Base-by-base conservation (phyloP, 2,329 filamentous ascomycete genomes). In the Endocalyx cinctus region DNA sequence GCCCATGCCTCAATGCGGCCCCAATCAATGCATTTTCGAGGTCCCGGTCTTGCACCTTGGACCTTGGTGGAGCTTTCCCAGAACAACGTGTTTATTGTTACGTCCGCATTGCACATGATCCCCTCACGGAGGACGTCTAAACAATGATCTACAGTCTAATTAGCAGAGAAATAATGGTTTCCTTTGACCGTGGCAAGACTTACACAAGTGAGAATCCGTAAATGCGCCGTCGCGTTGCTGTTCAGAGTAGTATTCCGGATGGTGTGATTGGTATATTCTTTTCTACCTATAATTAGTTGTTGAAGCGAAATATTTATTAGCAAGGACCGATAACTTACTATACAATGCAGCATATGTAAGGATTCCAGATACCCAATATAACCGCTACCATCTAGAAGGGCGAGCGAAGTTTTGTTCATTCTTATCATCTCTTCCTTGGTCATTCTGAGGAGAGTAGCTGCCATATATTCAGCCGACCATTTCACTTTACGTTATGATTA, bases 291-390 rank as follows among this genome's bases (percentile, higher is more conserved):
- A n/a, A n/a, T n/a, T n/a, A n/a, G n/a, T n/a, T n/a, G n/a, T n/a
- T n/a, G n/a, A n/a, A n/a, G 18, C 12, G 13, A 12, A 14, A 32
- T 6, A 23, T 13, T 8, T 6, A 7, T 5, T 25, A 22, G 18
- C 12, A 29, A n/a, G 19, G 12, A n/a, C n/a, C n/a, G 27, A 12
- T 31, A 4, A 31, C 25, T 7, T 36, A 31, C 34, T 17, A 36
- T 4, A 12, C 34, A 36, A 17, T 36, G 34, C 3, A 36, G 34
- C 28, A 36, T 31, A 12, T 36, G 34, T 16, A 17, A 19, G 4
- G 28, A 12, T 12, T 36, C 34, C 5, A 36, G 34, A 14, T 36
- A 36, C 5, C 34, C 34, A 27, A 36, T n/a, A 15, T 36, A 36
- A 5, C 27, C 34, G 25, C 27, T 31, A 5, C 34, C 34, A 17